These are phyloP conservation scores for Aureobasidium musti DNA, from an alignment of 2,329 filamentous ascomycete genomes.

Conservation along the genomic window DNA sequence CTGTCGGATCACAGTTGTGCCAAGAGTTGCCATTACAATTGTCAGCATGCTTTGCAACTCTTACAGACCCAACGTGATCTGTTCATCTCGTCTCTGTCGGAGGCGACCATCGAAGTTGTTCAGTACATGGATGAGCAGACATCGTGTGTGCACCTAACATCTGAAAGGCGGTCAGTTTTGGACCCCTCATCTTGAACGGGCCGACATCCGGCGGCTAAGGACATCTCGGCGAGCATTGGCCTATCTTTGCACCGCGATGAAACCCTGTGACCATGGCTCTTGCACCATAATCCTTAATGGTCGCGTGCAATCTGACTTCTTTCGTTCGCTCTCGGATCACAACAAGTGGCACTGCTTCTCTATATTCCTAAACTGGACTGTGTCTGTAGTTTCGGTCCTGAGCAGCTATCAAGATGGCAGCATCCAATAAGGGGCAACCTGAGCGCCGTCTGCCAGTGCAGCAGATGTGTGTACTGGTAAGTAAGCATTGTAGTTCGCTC, in stretches of 20 bases:
- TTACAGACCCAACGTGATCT: not conserved
- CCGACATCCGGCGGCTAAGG: slow-evolving; percentile 22
- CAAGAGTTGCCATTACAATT: not conserved
- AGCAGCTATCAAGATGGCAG: slow-evolving; percentile 2
- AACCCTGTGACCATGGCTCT: slow-evolving; percentile 16
- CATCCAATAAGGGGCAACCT: not conserved
- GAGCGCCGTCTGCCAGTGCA: slow-evolving; percentile 66
- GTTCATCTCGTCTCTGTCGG: not conserved
- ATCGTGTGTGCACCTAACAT: not conserved
- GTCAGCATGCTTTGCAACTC: not conserved
- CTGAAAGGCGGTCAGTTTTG: not conserved
- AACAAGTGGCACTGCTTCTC: not conserved
- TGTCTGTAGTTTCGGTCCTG: not conserved
- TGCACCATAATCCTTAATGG: slow-evolving; percentile 1
- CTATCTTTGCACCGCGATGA: slow-evolving; percentile 15
- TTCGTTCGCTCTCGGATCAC: not conserved
- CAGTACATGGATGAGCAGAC: not conserved
- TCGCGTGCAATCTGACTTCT: not conserved
- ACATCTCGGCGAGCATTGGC: slow-evolving; percentile 18
- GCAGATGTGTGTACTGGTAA: slow-evolving; percentile 78
- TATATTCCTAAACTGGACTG: not conserved
- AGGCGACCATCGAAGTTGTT: not conserved
- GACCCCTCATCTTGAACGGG: slow-evolving; percentile 8
- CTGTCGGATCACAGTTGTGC: not conserved
- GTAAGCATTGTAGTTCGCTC: slow-evolving; percentile 44